Conservation (phyloP, 805 yeast species). For the Hermanozyma aechmeae region DNA sequence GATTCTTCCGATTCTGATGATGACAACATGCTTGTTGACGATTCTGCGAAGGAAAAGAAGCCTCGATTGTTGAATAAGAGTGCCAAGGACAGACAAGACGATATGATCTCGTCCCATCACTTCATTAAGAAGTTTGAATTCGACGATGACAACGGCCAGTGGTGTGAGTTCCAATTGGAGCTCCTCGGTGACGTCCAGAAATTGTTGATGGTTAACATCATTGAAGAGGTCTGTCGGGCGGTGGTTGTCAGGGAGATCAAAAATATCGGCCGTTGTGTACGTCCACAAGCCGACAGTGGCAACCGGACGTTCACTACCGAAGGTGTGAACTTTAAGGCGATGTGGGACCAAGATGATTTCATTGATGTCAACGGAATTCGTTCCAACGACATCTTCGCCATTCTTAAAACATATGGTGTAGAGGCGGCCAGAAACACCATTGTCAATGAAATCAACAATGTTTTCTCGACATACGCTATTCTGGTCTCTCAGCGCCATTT, state of each 20-base stretch:
- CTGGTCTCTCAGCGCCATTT: conserved; percentile 87
- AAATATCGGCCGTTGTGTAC: conserved; percentile 85
- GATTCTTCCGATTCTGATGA: conserved; percentile 23
- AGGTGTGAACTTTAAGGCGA: conserved; percentile 94
- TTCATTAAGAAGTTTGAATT: conserved; percentile 76
- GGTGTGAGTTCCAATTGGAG: conserved; percentile 88
- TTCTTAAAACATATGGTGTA: conserved; percentile 87
- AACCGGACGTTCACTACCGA: conserved; percentile 77
- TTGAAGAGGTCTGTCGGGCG: conserved; percentile 83
- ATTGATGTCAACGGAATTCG: conserved; percentile 82
- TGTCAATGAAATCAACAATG: conserved; percentile 91
- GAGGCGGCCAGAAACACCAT: conserved; percentile 98
- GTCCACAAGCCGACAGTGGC: conserved; percentile 58
- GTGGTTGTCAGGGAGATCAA: conserved; percentile 92
- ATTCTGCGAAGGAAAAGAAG: conserved; percentile 12
- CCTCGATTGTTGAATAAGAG: conserved; percentile 34
- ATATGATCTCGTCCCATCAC: conserved; percentile 63
- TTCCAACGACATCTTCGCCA: conserved; percentile 90
- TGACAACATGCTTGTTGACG: conserved; percentile 4
- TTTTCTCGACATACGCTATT: conserved; percentile 93
- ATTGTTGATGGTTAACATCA: conserved; percentile 91
- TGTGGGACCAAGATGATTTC: conserved; percentile 97
- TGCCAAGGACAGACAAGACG: conserved; percentile 81
- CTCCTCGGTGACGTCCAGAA: conserved; percentile 82
- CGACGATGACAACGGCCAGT: conserved; percentile 79